Percentiles rank a stretch among this genome's conserved stretches.
Evolutionary conservation across 2,329 filamentous ascomycete genomes (phyloP).

Genomic region (Magnaporthales sp.): DNA sequence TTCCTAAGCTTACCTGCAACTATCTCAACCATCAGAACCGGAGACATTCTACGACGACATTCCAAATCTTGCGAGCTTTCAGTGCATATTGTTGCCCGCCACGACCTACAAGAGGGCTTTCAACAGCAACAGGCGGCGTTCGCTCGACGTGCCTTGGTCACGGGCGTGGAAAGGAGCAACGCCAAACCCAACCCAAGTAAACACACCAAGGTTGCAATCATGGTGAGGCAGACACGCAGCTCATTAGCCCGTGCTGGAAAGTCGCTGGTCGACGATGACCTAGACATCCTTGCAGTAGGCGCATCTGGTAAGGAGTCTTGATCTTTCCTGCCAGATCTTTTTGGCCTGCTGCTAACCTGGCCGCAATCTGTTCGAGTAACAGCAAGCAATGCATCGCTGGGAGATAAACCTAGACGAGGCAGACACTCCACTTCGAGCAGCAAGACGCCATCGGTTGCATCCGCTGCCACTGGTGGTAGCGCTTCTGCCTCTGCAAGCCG

Average conservation of each 20-base stretch:
- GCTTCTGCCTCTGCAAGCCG: constrained; percentile 25
- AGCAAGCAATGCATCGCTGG: neutral
- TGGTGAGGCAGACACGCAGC: neutral
- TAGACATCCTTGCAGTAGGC: neutral
- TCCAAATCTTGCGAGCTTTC: neutral
- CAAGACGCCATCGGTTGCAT: constrained; percentile 18
- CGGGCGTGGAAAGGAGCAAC: neutral
- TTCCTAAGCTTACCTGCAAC: neutral
- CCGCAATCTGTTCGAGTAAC: neutral
- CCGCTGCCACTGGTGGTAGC: constrained; percentile 24
- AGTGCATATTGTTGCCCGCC: no score
- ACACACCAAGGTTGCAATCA: neutral
- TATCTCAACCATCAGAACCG: neutral
- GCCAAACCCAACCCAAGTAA: neutral
- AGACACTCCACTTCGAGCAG: neutral
- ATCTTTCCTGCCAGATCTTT: neutral
- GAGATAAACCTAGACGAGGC: neutral
- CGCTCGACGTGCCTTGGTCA: neutral
- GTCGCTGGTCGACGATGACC: neutral
- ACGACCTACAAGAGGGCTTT: neutral
- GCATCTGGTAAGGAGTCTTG: neutral
- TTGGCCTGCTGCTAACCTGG: neutral
- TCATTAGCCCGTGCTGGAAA: neutral
- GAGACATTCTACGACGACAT: neutral
- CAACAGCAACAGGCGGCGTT: neutral